Evolutionary conservation across 2,329 filamentous ascomycete species (phyloP), one percentile per base, ranked within the genome.

Genomic region (Fusarium temperatum): DNA sequence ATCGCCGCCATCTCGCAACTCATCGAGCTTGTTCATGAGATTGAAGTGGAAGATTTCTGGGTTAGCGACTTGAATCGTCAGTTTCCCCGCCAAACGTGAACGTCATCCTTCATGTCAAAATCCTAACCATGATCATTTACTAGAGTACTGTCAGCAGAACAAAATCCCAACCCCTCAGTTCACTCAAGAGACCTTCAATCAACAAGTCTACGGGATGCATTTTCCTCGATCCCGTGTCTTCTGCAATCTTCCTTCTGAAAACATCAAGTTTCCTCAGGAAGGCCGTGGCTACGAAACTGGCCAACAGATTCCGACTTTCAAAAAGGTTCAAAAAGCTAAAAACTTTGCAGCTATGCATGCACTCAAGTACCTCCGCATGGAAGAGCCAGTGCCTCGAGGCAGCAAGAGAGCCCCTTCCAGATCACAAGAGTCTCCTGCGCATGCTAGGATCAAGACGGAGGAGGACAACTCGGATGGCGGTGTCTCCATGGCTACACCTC

Each of bases 261-360:
- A 72, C 18, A 67, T 72, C 9, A 58, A 66, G 32, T 83, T 80
- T 50, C 79, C 77, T 12, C 66, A 74, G 17, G 56, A 67, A 78
- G 83, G 82, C 24, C 83, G 82, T 55, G 85, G 85, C 30, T 74
- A 79, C 18, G 68, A 75, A 2, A 53, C 70, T 12, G 78, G 78
- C 11, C 63, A 77, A 38, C 65, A 73, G 7, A 65, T 75, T 38
- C 84, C 84, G 0, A 66, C 75, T 1, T 89, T 89, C 59, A 64
- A 78, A 17, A 81, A 76, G 32, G 89, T 89, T 73, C 89, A 87
- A 80, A 78, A 85, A 41, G 87, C 89, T 30, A 89, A 87, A 78
- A 82, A 85, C 68, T 88, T 86, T 70, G 88, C 88, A 2, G 87
- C 88, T 28, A 84, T 84, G 73, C 83, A 82, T 18, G 87, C 87